These are phyloP conservation scores for Biscogniauxia marginata DNA, from an alignment of 2,329 filamentous ascomycete genomes.

Conservation along the genomic window DNA sequence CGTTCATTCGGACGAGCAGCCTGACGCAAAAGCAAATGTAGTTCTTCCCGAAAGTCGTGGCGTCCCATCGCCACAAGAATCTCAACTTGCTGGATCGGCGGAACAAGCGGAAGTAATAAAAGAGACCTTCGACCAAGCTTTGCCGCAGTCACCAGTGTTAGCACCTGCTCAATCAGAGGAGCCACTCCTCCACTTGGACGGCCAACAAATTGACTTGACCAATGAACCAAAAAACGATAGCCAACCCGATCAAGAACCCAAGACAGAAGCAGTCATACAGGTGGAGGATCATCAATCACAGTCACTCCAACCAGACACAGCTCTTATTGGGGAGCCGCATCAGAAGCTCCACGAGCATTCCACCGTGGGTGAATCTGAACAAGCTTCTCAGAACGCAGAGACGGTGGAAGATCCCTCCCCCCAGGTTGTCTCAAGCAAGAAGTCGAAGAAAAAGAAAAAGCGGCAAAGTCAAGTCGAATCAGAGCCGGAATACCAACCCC, in stretches of 20 bases:
- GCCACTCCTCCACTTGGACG: not conserved
- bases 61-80: not conserved
- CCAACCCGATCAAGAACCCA: not conserved
- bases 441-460: slow-evolving; percentile 18
- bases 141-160: not conserved
- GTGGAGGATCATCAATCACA: not conserved
- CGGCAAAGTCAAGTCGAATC: slow-evolving; percentile 14
- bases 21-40: not conserved
- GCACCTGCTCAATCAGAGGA: not conserved
- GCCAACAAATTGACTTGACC: not conserved
- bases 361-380: not conserved
- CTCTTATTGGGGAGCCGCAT: not conserved
- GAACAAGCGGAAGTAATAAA: not conserved
- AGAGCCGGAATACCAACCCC: slow-evolving; percentile 8
- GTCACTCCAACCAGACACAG: not conserved
- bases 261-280: not conserved
- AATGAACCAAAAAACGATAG: not conserved
- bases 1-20: slow-evolving; percentile 6
- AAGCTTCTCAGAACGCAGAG: not conserved
- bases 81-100: not conserved
- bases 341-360: not conserved
- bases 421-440: slow-evolving; percentile 14
- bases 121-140: not conserved
- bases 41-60: not conserved
- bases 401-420: not conserved